Evolutionary conservation across 148 eudicot genomes (phyloP).

Genomic region (Fagopyrum homotropicum): DNA sequence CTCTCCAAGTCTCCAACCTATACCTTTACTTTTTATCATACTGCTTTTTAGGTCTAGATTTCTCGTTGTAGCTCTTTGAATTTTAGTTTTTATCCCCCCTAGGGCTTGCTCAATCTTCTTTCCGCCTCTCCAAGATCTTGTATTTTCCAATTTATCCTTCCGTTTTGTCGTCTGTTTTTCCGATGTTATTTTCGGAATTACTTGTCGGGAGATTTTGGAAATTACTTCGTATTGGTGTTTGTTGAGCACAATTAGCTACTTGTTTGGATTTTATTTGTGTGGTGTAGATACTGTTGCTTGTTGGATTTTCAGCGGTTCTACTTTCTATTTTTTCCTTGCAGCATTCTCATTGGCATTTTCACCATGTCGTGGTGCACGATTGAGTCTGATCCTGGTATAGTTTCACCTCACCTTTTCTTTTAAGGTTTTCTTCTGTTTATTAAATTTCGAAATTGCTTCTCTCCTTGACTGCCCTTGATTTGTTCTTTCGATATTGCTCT

Average conservation of each 20-base stretch:
- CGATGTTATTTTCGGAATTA: not conserved
- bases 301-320: not conserved
- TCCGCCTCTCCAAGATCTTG: not conserved
- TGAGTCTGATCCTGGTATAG: conserved; percentile 96
- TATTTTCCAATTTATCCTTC: not conserved
- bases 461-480: not conserved
- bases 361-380: conserved; percentile 99
- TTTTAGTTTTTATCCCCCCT: not conserved
- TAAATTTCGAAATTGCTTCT: not conserved
- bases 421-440: not conserved
- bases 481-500: not conserved
- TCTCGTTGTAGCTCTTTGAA: not conserved
- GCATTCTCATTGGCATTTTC: conserved; percentile 13
- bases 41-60: not conserved
- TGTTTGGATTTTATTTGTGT: not conserved
- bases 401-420: conserved; percentile 1
- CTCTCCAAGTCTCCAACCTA: not conserved
- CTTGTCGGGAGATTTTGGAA: not conserved
- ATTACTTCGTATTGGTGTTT: not conserved
- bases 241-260: not conserved
- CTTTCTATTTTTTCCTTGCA: not conserved
- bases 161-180: not conserved
- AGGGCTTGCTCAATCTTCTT: not conserved
- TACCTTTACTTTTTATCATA: not conserved
- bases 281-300: not conserved